phyloP scores from a whole-genome alignment of 2,329 filamentous ascomycete species.

The Sporothrix luriei region DNA sequence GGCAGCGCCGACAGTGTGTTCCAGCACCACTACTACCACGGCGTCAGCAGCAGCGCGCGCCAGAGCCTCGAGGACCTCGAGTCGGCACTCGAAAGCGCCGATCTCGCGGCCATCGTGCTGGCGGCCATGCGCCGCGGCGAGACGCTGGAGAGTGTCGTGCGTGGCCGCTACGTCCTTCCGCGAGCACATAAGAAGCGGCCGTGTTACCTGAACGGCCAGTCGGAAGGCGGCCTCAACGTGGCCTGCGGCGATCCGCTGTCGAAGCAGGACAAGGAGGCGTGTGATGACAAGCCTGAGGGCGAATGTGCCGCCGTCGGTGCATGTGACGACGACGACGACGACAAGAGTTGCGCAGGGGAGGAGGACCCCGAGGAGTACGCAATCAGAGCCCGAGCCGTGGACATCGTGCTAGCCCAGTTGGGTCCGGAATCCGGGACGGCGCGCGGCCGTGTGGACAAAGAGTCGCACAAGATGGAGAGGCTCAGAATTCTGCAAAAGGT shows the following conservation, averaged over 20 bases:
- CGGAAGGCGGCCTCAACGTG: neutral
- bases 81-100: constrained; percentile 54
- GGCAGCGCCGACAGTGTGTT: constrained; percentile 28
- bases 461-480: constrained; percentile 11
- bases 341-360: neutral
- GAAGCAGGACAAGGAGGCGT: neutral
- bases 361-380: neutral
- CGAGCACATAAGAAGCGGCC: constrained; percentile 26
- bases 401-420: neutral
- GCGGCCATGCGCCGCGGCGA: constrained; percentile 52
- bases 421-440: neutral
- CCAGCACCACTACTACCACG: constrained; percentile 24
- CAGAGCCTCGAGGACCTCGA: constrained; percentile 45
- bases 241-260: constrained; percentile 22
- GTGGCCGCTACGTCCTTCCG: constrained; percentile 35
- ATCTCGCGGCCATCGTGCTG: constrained; percentile 51
- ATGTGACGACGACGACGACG: neutral
- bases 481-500: constrained; percentile 6
- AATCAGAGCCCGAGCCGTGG: too few relatives aligned
- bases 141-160: constrained; percentile 43
- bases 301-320: too few relatives aligned
- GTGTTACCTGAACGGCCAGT: constrained; percentile 5
- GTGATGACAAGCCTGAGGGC: neutral
- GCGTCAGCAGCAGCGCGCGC: constrained; percentile 43
- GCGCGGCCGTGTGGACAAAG: neutral